Evolutionary conservation across 2,329 filamentous ascomycete genomes (phyloP), one percentile per base, ranked within the genome.

Genomic region (Penicillium sp.): DNA sequence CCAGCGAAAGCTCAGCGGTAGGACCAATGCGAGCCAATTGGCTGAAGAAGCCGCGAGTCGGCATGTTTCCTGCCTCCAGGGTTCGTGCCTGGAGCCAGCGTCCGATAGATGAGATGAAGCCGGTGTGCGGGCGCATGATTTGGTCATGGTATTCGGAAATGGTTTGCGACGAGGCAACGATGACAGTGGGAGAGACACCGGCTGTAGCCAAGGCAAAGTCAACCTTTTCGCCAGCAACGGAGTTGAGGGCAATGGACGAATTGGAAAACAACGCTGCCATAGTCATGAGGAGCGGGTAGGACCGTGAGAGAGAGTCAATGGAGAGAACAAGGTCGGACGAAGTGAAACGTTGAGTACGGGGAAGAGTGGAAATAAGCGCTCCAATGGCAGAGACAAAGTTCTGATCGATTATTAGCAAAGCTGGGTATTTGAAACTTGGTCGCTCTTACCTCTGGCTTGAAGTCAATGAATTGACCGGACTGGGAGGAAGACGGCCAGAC

Each of bases 331-430:
- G 81, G 67, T 99, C 94, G 2, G 85, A 83, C 1, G 86, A 80
- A 18, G 78, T 84, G 57, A 97, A 79, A 56, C 90, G 87, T 68
- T 96, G 89, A 43, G 81, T 81, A 24, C 86, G 83, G 9, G 92
- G 91, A 34, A 97, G 77, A 5, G 88, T 86, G 42, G 88, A 85
- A 39, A 92, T 83, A 69, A 96, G 86, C 14, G 87, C 88, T 32
- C 89, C 88, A 58, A 93, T 85, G 47, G 86, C 93, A n/a, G 94
- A 83, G n/a, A 91, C 85, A n/a, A 99, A 75, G 69, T 97, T 97
- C 78, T 84, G 56, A 4, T 29, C n/a, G 2, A 34, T 32, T 24
- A 46, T 49, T 34, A 38, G 44, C 6, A 48, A 55, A n/a, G 56
- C 18, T 18, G 7, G 13, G 27, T 13, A 2, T 34, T 32, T 49